A percentile compares a stretch with the other conserved stretches of the same genome.
These are phyloP conservation scores for Huntiella moniliformis DNA, from an alignment of 2,329 filamentous ascomycete genomes.

Conservation along the genomic window DNA sequence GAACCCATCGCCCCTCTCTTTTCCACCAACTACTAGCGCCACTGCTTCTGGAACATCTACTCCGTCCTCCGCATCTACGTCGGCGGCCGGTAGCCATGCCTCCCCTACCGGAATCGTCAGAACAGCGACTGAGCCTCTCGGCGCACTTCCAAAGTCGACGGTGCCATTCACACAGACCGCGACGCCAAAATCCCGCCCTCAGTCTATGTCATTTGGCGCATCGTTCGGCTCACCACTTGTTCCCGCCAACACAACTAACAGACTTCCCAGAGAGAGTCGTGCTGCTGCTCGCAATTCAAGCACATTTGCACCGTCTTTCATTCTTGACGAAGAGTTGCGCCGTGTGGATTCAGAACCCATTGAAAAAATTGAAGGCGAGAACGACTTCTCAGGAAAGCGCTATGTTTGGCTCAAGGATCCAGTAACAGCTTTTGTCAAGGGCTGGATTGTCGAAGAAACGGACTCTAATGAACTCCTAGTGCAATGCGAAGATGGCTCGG, in stretches of 20 bases:
- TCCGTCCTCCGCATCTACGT: not conserved
- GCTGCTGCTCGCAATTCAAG: conserved; percentile 45
- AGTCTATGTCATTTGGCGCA: conserved; percentile 17
- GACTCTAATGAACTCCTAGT: conserved; percentile 53
- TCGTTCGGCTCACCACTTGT: conserved; percentile 25
- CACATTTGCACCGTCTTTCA: conserved; percentile 93
- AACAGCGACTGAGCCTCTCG: not conserved
- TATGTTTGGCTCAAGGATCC: conserved; percentile 95
- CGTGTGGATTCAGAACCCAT: conserved; percentile 36
- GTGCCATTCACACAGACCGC: not conserved
- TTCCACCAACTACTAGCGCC: conserved; percentile 16
- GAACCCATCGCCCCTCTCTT: conserved; percentile 31
- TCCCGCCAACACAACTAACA: conserved; percentile 20
- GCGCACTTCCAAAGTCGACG: not conserved
- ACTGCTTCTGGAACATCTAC: not conserved
- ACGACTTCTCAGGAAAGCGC: conserved; percentile 95
- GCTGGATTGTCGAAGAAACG: conserved; percentile 74
- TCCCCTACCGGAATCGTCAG: too few relatives aligned
- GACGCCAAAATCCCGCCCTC: conserved; percentile 3
- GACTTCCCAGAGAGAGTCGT: conserved; percentile 41
- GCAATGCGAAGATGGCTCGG: conserved; percentile 82
- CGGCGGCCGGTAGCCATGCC: not conserved
- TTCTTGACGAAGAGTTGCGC: conserved; percentile 61
- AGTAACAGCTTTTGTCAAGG: conserved; percentile 73
- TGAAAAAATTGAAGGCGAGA: conserved; percentile 78